Percentiles rank a stretch among this genome's conserved stretches.
phyloP scores from a whole-genome alignment of 1,284 basidiomycete species.

The Athelia sp. region DNA sequence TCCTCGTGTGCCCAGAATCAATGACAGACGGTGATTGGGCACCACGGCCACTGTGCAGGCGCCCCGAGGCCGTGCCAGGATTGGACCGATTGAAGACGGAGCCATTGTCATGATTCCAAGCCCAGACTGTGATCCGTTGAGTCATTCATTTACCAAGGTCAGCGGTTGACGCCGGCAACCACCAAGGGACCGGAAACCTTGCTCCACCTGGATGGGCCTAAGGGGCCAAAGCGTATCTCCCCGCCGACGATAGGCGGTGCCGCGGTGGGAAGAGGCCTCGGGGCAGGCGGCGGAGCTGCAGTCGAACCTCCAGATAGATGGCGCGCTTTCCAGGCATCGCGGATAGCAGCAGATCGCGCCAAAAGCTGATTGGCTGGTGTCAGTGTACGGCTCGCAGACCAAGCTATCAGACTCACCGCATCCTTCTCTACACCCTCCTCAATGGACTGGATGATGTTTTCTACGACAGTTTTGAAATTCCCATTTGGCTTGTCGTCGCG shows the following conservation, averaged over 20 bases:
- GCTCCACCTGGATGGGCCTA: constrained; percentile 61
- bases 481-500: constrained; percentile 89
- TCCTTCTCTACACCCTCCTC: constrained; percentile 88
- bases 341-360: constrained; percentile 51
- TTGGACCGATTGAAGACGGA: too few species aligned
- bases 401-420: constrained; percentile 43
- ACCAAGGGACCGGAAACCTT: constrained; percentile 62
- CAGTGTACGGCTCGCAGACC: not conserved
- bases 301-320: too few species aligned
- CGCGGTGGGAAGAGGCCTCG: too few species aligned
- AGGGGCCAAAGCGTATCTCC: constrained; percentile 57
- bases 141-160: constrained; percentile 14
- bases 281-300: constrained; percentile 6
- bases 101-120: too few species aligned
- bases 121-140: too few species aligned
- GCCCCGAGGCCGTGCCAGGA: too few species aligned
- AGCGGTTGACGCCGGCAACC: constrained; percentile 64
- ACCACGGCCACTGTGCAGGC: too few species aligned
- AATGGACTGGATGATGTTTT: constrained; percentile 84
- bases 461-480: constrained; percentile 80
- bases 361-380: constrained; percentile 45
- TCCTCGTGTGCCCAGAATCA: too few species aligned
- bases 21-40: too few species aligned
- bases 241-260: constrained; percentile 13
- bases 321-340: constrained; percentile 66